A percentile compares a stretch with the other conserved stretches of the same genome.
Evolutionary conservation across 139 green algal genomes (phyloP).

Genomic region (Coelastrella sp.): DNA sequence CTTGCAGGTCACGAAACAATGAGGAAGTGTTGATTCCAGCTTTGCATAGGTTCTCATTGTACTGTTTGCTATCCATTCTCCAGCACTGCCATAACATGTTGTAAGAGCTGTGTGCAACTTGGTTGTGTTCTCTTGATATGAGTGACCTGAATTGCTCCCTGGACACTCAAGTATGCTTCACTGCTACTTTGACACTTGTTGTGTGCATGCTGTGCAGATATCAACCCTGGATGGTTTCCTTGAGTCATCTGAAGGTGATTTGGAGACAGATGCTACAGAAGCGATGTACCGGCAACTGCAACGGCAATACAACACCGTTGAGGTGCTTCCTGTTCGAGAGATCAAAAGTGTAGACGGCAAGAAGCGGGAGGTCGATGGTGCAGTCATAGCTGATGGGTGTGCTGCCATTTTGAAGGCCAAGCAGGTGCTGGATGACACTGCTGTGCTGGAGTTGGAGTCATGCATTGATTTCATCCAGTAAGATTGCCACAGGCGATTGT

Average conservation of each 20-base stretch:
- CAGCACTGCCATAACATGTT: too few relatives aligned
- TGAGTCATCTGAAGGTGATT: not conserved
- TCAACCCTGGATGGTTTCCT: conserved; percentile 11
- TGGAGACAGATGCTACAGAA: conserved; percentile 7
- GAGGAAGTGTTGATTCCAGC: too few relatives aligned
- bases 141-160: not conserved
- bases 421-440: not conserved
- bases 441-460: not conserved
- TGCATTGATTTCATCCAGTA: conserved; percentile 26
- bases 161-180: not conserved
- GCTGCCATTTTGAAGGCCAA: conserved; percentile 25
- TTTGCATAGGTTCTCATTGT: too few relatives aligned
- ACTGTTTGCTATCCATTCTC: too few relatives aligned
- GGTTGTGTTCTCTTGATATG: not conserved
- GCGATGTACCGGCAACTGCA: not conserved
- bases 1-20: too few relatives aligned
- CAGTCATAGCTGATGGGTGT: conserved; percentile 16
- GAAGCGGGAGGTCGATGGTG: conserved; percentile 5
- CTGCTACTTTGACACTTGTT: not conserved
- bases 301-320: not conserved
- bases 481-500: not conserved
- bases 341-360: not conserved
- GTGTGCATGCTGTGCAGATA: not conserved
- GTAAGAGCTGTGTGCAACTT: not conserved
- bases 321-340: not conserved